Evolutionary conservation across 495 filamentous ascomycete genomes (phyloP).

Genomic region (Penicillium chermesinum): DNA sequence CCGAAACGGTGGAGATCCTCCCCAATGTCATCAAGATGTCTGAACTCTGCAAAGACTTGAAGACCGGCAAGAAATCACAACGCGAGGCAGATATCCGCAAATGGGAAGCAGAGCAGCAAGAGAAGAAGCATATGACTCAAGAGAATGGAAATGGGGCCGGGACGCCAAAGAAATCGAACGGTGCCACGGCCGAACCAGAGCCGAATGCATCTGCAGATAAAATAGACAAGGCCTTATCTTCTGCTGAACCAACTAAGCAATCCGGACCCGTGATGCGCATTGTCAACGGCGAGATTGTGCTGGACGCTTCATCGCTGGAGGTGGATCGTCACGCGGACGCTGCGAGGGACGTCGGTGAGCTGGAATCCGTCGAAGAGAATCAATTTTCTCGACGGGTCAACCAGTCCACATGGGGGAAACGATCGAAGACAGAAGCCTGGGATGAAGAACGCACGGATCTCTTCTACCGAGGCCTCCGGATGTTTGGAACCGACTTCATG

Average conservation of each 20-base stretch:
- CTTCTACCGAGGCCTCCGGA: slow-evolving; percentile 77
- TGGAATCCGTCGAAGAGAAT: slow-evolving; percentile 65
- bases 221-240: slow-evolving; percentile 15
- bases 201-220: slow-evolving; percentile 8
- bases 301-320: slow-evolving; percentile 70
- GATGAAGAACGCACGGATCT: slow-evolving; percentile 67
- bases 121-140: slow-evolving; percentile 41
- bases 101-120: slow-evolving; percentile 48
- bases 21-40: slow-evolving; percentile 70
- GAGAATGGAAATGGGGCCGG: slow-evolving; percentile 28
- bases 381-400: slow-evolving; percentile 76
- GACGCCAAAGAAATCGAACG: slow-evolving; percentile 29
- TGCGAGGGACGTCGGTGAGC: slow-evolving; percentile 51
- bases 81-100: slow-evolving; percentile 54
- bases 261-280: slow-evolving; percentile 59
- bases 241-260: slow-evolving; percentile 11
- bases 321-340: slow-evolving; percentile 74
- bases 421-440: slow-evolving; percentile 70
- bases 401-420: slow-evolving; percentile 65
- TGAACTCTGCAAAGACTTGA: slow-evolving; percentile 70
- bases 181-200: slow-evolving; percentile 11
- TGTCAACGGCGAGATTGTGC: slow-evolving; percentile 77
- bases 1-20: slow-evolving; percentile 66
- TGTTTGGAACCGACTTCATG: slow-evolving; percentile 92
- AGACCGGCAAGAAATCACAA: slow-evolving; percentile 76